Evolutionary conservation across 2,329 filamentous ascomycete species (phyloP), one percentile per base, ranked within the genome.

Genomic region (Sclerotinia borealis): DNA sequence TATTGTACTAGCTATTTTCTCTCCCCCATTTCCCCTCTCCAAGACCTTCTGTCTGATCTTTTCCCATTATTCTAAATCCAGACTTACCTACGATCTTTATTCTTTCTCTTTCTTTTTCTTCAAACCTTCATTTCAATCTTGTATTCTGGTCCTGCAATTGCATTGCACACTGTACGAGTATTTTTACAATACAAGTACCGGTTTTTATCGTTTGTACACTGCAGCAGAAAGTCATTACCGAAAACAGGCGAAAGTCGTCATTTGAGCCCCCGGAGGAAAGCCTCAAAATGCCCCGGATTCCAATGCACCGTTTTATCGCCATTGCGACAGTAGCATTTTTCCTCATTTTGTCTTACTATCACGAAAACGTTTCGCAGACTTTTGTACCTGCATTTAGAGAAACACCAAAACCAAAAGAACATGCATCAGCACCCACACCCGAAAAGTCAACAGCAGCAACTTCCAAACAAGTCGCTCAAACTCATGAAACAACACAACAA

Each of bases 231-330:
- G 36, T 6, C 9, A 29, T 6, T 17, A 39, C 2, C 25, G 56
- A 36, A 50, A 22, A 9, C 34, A 60, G 56, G 34, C 56, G 11
- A 22, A 22, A 48, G 31, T 51, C 41, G 29, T n/a, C 17, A 59
- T 27, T 36, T 39, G n/a, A 59, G 52, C 52, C 52, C 27, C 52
- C 27, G 49, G 22, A 36, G 22, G 29, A 31, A 31, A 51, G 11
- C 34, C 9, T 15, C 37, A 61, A 48, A 55, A 61, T 61, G 59
- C 59, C 48, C n/a, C 48, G 59, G n/a, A 43, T 61, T 25, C 59
- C 59, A 39, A 29, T 61, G 37, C 48, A 61, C 9, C 59, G 59
- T 10, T 61, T 54, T 25, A 22, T 61, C n/a, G 59, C 48, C 11
- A 27, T 61, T 15, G 59, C 59, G 37, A 45, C 37, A 8, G 29